phyloP scores from a whole-genome alignment of 1,284 basidiomycete genomes.

The Xerocomus nothofagi region DNA sequence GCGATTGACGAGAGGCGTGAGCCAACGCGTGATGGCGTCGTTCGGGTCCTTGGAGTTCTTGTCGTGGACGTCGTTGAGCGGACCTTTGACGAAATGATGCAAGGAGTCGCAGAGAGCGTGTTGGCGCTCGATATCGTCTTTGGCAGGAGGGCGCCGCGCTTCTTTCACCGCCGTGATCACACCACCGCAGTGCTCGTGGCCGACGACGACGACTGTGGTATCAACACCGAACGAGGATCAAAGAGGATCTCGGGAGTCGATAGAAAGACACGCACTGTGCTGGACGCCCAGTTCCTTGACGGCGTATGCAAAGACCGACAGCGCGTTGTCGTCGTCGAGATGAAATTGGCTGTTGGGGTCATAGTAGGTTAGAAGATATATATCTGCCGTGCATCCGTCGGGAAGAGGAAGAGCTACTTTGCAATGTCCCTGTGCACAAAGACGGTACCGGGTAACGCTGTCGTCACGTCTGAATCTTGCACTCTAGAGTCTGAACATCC shows the following conservation, averaged over 20 bases:
- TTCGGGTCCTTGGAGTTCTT: conserved; percentile 13
- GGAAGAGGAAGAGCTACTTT: conserved; percentile 38
- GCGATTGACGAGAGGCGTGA: conserved; percentile 62
- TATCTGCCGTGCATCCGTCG: no score
- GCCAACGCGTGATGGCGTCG: conserved; percentile 60
- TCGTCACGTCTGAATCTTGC: conserved; percentile 41
- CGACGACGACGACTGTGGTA: conserved; percentile 27
- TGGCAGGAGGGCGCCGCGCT: neutral
- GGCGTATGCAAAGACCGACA: conserved; percentile 27
- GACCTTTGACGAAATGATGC: conserved; percentile 2
- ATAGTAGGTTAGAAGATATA: no score
- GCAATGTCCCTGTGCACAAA: conserved; percentile 55
- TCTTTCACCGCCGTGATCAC: conserved; percentile 19
- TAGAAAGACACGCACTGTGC: conserved; percentile 16
- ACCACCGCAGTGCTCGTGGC: conserved; percentile 30
- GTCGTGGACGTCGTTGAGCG: conserved; percentile 4
- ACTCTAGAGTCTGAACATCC: conserved; percentile 54
- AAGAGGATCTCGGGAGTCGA: neutral
- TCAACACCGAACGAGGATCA: neutral
- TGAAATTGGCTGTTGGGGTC: conserved; percentile 26
- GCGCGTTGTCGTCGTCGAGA: conserved; percentile 21
- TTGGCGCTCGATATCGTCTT: conserved; percentile 2
- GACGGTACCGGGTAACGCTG: conserved; percentile 45
- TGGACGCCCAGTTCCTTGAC: conserved; percentile 15
- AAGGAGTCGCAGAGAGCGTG: conserved; percentile 20